Evolutionary conservation across 2,329 filamentous ascomycete genomes (phyloP).

Genomic region (Colletotrichum somersetense): DNA sequence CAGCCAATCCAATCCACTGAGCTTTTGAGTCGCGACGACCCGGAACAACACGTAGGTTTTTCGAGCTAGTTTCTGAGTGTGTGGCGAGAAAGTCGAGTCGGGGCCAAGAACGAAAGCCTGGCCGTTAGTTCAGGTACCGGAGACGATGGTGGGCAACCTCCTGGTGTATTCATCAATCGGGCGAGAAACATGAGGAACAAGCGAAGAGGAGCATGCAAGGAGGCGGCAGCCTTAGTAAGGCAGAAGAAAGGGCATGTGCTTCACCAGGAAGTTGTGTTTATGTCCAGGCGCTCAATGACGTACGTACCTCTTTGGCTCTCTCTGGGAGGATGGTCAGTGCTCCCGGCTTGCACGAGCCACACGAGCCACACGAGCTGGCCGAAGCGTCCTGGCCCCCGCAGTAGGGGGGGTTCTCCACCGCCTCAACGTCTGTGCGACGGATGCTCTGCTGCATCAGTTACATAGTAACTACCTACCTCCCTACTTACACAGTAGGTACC

Average conservation of each 20-base stretch:
- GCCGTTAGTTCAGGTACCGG: slow-evolving; percentile 15
- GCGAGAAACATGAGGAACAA: background rate
- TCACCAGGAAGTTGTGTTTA: slow-evolving; percentile 5
- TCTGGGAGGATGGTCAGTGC: background rate
- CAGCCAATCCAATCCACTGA: background rate
- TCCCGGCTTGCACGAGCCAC: background rate
- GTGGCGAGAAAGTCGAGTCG: background rate
- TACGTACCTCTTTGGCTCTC: background rate
- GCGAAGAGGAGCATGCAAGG: background rate
- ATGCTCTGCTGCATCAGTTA: background rate
- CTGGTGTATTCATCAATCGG: background rate
- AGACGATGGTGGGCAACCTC: slow-evolving; percentile 1
- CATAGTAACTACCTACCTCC: too few relatives aligned
- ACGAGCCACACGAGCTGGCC: slow-evolving; percentile 3
- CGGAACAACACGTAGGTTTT: background rate
- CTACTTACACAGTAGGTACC: too few relatives aligned
- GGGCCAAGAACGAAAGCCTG: background rate
- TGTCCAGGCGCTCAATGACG: slow-evolving; percentile 4
- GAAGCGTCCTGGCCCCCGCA: background rate
- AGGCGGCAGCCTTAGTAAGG: background rate
- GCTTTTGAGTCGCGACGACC: background rate
- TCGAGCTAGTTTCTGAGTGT: background rate
- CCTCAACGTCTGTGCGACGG: slow-evolving; percentile 1
- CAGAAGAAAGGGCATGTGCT: background rate
- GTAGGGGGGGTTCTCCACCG: background rate